Conservation (phyloP, 495 filamentous ascomycete genomes). For the Penicillium dipodomyicola region DNA sequence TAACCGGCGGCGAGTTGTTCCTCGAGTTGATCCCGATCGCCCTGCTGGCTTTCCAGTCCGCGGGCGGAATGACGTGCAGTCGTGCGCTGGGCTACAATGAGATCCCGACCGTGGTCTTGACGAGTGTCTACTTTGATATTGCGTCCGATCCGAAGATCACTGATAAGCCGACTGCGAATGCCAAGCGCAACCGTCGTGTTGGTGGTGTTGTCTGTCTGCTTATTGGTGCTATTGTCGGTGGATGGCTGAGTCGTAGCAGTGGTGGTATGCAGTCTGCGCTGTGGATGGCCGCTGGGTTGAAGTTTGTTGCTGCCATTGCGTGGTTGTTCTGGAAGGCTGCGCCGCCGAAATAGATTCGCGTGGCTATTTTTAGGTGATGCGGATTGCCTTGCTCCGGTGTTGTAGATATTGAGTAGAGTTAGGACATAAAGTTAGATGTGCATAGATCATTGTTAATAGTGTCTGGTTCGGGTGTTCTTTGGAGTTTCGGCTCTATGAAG, state of each 20-base stretch:
- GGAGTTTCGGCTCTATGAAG: background rate
- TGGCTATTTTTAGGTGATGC: no score
- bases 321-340: conserved; percentile 47
- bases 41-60: conserved; percentile 68
- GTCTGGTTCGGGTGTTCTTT: background rate
- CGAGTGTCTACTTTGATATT: conserved; percentile 67
- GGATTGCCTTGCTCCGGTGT: background rate
- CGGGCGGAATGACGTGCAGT: conserved; percentile 65
- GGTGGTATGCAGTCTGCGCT: conserved; percentile 55
- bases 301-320: conserved; percentile 43
- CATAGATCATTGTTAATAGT: conserved; percentile 9
- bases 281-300: conserved; percentile 60
- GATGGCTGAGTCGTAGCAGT: conserved; percentile 57
- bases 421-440: background rate
- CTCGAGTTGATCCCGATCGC: conserved; percentile 57
- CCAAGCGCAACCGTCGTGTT: conserved; percentile 62
- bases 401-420: background rate
- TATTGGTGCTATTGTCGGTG: conserved; percentile 60
- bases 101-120: conserved; percentile 72
- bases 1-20: conserved; percentile 35
- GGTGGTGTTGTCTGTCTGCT: conserved; percentile 56
- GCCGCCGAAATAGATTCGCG: conserved; percentile 16
- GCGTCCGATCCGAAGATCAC: conserved; percentile 57
- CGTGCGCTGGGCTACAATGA: conserved; percentile 63
- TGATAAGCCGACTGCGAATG: conserved; percentile 48